Percentiles rank a stretch among this genome's conserved stretches.
Conservation (phyloP, 2,329 filamentous ascomycete species). For the Exophiala sideris region DNA sequence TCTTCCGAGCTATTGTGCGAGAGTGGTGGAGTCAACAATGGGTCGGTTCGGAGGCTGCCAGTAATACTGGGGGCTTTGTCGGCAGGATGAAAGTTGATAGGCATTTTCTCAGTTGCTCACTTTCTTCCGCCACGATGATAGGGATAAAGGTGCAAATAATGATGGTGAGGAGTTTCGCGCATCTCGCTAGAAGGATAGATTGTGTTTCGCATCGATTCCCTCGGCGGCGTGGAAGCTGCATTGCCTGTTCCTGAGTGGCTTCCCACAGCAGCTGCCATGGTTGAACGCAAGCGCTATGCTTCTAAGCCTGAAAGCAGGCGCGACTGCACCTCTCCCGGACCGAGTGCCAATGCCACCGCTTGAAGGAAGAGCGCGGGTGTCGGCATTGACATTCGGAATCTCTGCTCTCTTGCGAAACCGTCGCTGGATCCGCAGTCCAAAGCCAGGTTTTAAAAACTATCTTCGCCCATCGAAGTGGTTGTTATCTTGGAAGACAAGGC, state of each 20-base stretch:
- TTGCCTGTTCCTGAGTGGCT: no score
- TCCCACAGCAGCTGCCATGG: not conserved
- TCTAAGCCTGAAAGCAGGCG: not conserved
- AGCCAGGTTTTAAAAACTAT: not conserved
- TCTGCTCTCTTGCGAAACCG: not conserved
- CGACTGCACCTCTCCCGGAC: not conserved
- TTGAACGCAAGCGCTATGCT: not conserved
- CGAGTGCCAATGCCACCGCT: not conserved
- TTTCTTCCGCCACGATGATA: not conserved
- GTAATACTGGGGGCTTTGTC: constrained; percentile 4
- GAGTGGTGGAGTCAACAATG: constrained; percentile 21
- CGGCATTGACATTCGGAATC: constrained; percentile 3
- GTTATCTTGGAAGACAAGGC: constrained; percentile 19
- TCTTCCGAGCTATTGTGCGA: constrained; percentile 16
- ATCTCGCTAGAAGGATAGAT: no score
- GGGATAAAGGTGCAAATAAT: not conserved
- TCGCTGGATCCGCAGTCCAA: not conserved
- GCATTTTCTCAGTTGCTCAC: constrained; percentile 5
- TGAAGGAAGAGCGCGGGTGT: not conserved
- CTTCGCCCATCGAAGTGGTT: constrained; percentile 14
- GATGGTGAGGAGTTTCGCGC: not conserved
- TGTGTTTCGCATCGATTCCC: no score
- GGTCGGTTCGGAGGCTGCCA: constrained; percentile 12
- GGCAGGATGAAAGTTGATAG: constrained; percentile 7
- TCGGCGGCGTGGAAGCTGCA: no score